Conservation (phyloP, 164 flowering plant species). For the Liriodendron chinense region DNA sequence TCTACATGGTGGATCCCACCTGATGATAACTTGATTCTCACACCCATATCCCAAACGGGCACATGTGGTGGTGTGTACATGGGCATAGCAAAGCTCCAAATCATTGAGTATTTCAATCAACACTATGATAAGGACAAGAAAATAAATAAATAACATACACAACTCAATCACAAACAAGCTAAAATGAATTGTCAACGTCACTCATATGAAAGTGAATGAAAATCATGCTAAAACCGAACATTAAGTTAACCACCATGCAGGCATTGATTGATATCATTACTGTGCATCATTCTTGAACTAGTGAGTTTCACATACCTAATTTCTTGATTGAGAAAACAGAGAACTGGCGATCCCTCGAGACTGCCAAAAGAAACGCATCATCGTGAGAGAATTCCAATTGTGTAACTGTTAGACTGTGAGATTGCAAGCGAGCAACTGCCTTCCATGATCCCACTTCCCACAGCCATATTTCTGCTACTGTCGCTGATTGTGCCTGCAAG, state of each 20-base stretch:
- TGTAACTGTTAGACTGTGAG: constrained; percentile 88
- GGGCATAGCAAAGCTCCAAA: no score
- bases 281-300: background rate
- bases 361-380: constrained; percentile 71
- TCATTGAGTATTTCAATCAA: no score
- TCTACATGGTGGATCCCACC: no score
- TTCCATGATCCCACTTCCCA: constrained; percentile 98
- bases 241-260: background rate
- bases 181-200: no score
- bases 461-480: constrained; percentile 90
- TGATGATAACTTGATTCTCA: no score
- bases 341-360: constrained; percentile 94
- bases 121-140: no score
- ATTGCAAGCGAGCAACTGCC: constrained; percentile 80
- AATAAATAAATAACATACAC: no score
- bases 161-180: no score
- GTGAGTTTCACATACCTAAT: constrained; percentile 43
- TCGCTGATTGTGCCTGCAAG: constrained; percentile 80
- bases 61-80: no score
- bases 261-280: no score
- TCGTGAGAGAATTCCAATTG: constrained; percentile 86
- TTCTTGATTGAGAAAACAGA: constrained; percentile 62
- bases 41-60: no score
- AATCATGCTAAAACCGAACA: background rate
- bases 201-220: no score